Evolutionary conservation across 345 rosid genomes (phyloP).

Genomic region (Eucalyptus pauciflora): DNA sequence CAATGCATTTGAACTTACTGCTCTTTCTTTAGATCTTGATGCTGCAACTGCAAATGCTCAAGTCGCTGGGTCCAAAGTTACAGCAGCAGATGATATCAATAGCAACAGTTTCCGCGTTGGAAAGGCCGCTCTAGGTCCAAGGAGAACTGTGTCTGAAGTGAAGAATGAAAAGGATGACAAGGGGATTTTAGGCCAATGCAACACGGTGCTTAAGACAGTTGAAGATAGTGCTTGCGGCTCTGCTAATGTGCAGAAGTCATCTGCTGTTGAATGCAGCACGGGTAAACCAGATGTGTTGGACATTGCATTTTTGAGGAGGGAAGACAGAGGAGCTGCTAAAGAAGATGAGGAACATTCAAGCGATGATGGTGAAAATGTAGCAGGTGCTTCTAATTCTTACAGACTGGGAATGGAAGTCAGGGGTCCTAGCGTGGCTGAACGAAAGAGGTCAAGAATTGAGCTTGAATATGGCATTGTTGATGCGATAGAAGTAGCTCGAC

Average conservation of each 20-base stretch:
- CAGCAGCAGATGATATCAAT: background rate
- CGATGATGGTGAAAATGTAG: slow-evolving; percentile 22
- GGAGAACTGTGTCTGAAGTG: slow-evolving; percentile 9
- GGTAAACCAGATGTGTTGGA: slow-evolving; percentile 14
- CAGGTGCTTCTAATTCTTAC: slow-evolving; percentile 22
- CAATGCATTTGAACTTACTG: slow-evolving; percentile 20
- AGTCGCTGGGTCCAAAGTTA: background rate
- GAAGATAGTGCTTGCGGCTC: slow-evolving; percentile 22
- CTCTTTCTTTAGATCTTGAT: slow-evolving; percentile 20
- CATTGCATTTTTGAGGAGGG: slow-evolving; percentile 15
- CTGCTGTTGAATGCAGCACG: slow-evolving; percentile 17
- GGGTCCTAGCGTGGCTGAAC: slow-evolving; percentile 26
- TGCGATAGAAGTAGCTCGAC: slow-evolving; percentile 87
- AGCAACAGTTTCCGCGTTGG: slow-evolving; percentile 23
- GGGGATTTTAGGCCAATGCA: slow-evolving; percentile 8
- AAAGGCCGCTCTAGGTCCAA: background rate
- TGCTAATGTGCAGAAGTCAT: slow-evolving; percentile 15
- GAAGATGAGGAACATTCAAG: slow-evolving; percentile 19
- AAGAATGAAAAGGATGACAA: slow-evolving; percentile 9
- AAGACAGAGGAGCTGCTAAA: slow-evolving; percentile 12
- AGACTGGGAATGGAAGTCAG: slow-evolving; percentile 13
- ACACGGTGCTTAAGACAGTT: slow-evolving; percentile 5
- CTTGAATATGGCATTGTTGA: slow-evolving; percentile 74
- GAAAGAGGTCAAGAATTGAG: slow-evolving; percentile 37
- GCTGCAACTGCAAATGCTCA: slow-evolving; percentile 12